Conservation (phyloP, 805 yeast genomes). For the Soucietia sequanensis region DNA sequence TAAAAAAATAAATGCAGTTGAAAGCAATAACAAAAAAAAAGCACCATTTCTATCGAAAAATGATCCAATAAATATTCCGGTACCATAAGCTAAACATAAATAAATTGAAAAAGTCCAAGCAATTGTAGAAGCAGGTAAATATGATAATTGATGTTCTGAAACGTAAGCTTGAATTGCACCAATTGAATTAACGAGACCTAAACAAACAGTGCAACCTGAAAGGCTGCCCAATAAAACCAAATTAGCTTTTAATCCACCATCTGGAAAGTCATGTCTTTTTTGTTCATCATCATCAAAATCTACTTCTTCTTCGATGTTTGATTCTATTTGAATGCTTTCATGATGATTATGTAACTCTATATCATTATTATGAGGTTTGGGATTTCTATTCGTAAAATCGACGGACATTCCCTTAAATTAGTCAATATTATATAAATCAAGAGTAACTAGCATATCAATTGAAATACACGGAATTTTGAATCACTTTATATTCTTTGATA, state of each 20-base stretch:
- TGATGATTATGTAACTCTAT: too few relatives aligned
- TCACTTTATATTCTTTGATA: too few relatives aligned
- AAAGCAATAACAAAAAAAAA: conserved; percentile 37
- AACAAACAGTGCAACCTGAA: conserved; percentile 50
- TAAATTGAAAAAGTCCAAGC: conserved; percentile 68
- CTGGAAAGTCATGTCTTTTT: conserved; percentile 48
- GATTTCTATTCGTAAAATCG: too few relatives aligned
- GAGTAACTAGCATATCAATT: too few relatives aligned
- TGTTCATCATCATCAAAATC: too few relatives aligned
- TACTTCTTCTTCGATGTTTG: too few relatives aligned
- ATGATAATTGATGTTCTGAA: conserved; percentile 50
- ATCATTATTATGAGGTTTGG: too few relatives aligned
- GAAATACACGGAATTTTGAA: too few relatives aligned
- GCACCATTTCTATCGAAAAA: conserved; percentile 65
- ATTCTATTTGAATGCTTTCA: too few relatives aligned
- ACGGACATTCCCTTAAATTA: too few relatives aligned
- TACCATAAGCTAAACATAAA: conserved; percentile 46
- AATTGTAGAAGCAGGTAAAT: conserved; percentile 44
- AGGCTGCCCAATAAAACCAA: conserved; percentile 57
- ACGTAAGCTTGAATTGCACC: conserved; percentile 67
- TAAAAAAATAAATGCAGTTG: conserved; percentile 41
- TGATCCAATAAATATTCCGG: conserved; percentile 55
- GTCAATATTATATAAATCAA: too few relatives aligned
- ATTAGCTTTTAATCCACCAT: conserved; percentile 61
- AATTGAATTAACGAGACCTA: conserved; percentile 56